Percentiles rank a stretch among this genome's conserved stretches.
These are phyloP conservation scores for Zygosaccharomyces kombuchaensis DNA, from an alignment of 805 yeast genomes.

Conservation along the genomic window DNA sequence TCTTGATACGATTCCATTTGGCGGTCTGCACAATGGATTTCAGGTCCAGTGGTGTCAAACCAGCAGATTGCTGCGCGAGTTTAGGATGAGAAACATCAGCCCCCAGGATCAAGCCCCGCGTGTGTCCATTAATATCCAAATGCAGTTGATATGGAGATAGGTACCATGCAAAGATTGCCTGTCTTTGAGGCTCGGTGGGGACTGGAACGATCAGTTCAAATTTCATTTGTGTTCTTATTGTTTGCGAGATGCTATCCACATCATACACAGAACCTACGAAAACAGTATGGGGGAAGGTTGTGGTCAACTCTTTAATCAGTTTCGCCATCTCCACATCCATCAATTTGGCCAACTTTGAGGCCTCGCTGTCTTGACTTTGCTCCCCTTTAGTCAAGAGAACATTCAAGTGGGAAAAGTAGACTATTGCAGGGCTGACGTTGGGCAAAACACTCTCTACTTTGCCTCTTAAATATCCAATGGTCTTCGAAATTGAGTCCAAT, in stretches of 20 bases:
- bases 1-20: slow-evolving; percentile 49
- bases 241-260: slow-evolving; percentile 61
- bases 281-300: slow-evolving; percentile 36
- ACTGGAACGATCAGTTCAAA: slow-evolving; percentile 75
- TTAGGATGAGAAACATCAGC: slow-evolving; percentile 44
- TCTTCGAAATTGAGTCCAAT: slow-evolving; percentile 70
- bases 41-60: slow-evolving; percentile 81
- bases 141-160: slow-evolving; percentile 33
- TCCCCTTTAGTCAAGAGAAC: slow-evolving; percentile 63
- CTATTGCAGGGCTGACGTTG: slow-evolving; percentile 42
- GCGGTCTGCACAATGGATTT: slow-evolving; percentile 66
- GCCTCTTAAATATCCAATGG: slow-evolving; percentile 73
- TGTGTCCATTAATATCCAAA: neutral
- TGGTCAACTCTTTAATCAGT: slow-evolving; percentile 51
- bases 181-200: slow-evolving; percentile 75
- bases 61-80: slow-evolving; percentile 85
- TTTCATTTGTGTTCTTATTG: slow-evolving; percentile 61
- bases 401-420: slow-evolving; percentile 71
- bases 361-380: slow-evolving; percentile 46
- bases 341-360: slow-evolving; percentile 30
- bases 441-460: slow-evolving; percentile 61
- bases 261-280: slow-evolving; percentile 67
- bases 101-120: slow-evolving; percentile 1
- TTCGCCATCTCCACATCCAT: slow-evolving; percentile 50
- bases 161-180: slow-evolving; percentile 53